These are phyloP conservation scores for Fusarium vanettenii DNA, from an alignment of 2,329 filamentous ascomycete species.

Conservation along the genomic window DNA sequence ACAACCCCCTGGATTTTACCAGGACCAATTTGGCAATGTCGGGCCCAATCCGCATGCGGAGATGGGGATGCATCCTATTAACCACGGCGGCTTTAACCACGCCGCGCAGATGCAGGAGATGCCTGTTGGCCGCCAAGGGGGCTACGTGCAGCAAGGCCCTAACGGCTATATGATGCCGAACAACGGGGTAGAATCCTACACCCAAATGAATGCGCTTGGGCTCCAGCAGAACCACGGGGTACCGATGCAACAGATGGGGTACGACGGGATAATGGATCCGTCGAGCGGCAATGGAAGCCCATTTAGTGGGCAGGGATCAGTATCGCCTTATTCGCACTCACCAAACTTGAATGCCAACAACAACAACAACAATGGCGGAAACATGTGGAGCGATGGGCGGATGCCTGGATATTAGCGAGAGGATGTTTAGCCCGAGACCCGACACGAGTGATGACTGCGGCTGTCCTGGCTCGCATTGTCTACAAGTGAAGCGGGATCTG, in stretches of 20 bases:
- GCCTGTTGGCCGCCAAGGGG: conserved; percentile 34
- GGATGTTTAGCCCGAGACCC: background rate
- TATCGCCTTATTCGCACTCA: conserved; percentile 50
- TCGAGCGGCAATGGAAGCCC: conserved; percentile 50
- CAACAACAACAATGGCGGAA: conserved; percentile 22
- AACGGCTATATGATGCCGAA: conserved; percentile 43
- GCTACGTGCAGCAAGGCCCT: conserved; percentile 39
- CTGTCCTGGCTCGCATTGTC: background rate
- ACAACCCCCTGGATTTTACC: conserved; percentile 38
- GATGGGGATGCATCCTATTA: conserved; percentile 43
- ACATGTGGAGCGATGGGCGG: conserved; percentile 30
- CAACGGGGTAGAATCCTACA: conserved; percentile 47
- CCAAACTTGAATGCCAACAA: conserved; percentile 45
- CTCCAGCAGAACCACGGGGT: conserved; percentile 46
- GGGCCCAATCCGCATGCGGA: conserved; percentile 37
- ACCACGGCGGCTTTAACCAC: conserved; percentile 38
- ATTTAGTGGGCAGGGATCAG: conserved; percentile 51
- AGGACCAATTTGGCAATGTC: conserved; percentile 43
- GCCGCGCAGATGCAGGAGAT: conserved; percentile 41
- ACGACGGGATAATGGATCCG: conserved; percentile 48
- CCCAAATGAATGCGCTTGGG: conserved; percentile 47
- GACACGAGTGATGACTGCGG: background rate
- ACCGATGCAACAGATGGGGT: conserved; percentile 46
- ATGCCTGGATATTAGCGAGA: conserved; percentile 30
- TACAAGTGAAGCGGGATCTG: background rate